Evolutionary conservation across 1,284 basidiomycete genomes (phyloP), one percentile per base, ranked within the genome.

Genomic region (Lignosus rhinocerotis): DNA sequence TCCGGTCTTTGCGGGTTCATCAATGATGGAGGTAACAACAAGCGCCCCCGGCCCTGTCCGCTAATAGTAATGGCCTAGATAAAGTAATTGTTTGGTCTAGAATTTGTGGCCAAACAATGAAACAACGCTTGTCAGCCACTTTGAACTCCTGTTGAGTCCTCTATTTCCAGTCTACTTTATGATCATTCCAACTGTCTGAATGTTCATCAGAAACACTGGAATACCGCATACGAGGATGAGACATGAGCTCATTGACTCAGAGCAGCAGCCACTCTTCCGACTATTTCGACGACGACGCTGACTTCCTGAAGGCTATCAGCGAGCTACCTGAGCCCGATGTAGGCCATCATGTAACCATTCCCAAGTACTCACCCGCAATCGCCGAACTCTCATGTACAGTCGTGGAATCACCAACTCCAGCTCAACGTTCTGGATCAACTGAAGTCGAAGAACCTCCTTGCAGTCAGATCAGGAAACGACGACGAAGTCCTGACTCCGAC

Each of bases 231-330:
- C 25, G 25, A 25, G 25, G 25, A 25, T 25, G 25, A 25, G 25
- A 25, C 25, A 62, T 61, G 63, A 51, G 61, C 2, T 55, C 53
- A 33, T 42, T 57, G 17, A 60, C 61, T 2, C 56, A 61, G 39
- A 48, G 53, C 38, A 65, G 60, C 51, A 65, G 51, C 34, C 50
- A 57, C 19, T 85, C 83, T 5, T 82, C 83, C 0, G 83, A 85
- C 62, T 82, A 84, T 65, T 86, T 79, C 62, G 80, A 80, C 43
- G 81, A 87, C 51, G 82, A 86, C 60, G 73, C 83, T 5, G 76
- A 77, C 11, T 86, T 86, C 58, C 66, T 87, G 17, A 73, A 79
- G 49, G 81, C 81, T 7, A 74, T 88, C 21, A 68, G 70, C 36
- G 73, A 72, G n/a, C 70, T 76, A 1, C 71, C 25, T 25, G 25